Base-by-base conservation (phyloP, 495 filamentous ascomycete genomes). In the Penicillium herquei region DNA sequence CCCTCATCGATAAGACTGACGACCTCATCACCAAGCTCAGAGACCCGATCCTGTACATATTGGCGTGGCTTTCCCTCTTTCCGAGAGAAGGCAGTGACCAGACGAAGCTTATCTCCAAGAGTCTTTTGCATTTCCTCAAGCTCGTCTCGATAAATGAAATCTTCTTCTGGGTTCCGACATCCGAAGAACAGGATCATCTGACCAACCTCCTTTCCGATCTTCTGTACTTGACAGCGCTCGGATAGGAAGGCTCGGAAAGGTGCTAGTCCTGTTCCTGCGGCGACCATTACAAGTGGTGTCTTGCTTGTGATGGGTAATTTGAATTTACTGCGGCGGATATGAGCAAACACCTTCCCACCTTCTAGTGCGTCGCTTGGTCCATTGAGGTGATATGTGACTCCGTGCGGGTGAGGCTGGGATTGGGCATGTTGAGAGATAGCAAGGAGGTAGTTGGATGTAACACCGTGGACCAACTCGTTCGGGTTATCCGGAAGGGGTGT, bases 401-500 rank as follows among this genome's bases (percentile, higher is more conserved):
- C 59, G 7, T 68, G 58, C 2, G 68, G 67, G 18, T 72, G 69
- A 37, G 55, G 21, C 10, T 55, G 55, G n/a, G 65, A 60, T 34
- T 32, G 55, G 10, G 41, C 49, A 32, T 58, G 43, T 47, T 72
- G 52, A n/a, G 59, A 61, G 44, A 69, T 53, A 35, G 71, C 64
- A 35, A 76, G 68, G 31, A 81, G 70, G 60, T 80, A 81, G 57
- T 78, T 80, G 7, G 75, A 77, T 13, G 76, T 70, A 9, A 82
- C 55, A 46, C 78, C 77, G 34, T 70, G 68, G 49, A 82, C 59
- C 6, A 63, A 59, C 17, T 73, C 57, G 14, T 53, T 49, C 16
- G 64, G 16, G 39, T 65, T 64, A 2, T 61, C 62, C 3, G 58
- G 63, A 9, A 73, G 54, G 3, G 64, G 51, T 0, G 61, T 63